Evolutionary conservation across 164 flowering plant genomes (phyloP).

Genomic region (Vitis amurensis): DNA sequence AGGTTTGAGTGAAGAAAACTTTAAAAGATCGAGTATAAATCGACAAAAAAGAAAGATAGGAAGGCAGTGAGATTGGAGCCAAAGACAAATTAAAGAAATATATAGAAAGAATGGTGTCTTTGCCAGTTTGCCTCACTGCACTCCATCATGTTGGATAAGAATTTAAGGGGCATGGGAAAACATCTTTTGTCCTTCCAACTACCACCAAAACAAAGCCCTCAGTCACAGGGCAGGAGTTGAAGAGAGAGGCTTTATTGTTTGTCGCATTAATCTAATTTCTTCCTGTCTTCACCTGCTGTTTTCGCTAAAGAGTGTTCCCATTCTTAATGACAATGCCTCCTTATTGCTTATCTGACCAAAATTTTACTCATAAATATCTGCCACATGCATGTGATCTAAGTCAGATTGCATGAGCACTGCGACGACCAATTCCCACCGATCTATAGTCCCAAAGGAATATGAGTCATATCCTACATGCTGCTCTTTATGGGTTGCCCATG

Average conservation of each 20-base stretch:
- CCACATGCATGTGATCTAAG: slow-evolving; percentile 11
- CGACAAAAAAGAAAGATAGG: not conserved
- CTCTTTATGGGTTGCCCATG: too few species aligned
- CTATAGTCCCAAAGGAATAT: too few species aligned
- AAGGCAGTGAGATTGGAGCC: not conserved
- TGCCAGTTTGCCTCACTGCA: slow-evolving; percentile 3
- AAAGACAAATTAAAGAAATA: slow-evolving; percentile 3
- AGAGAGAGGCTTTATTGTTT: slow-evolving; percentile 11
- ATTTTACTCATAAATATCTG: slow-evolving; percentile 4
- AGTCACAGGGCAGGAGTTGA: slow-evolving; percentile 10
- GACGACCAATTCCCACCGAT: too few species aligned
- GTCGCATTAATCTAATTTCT: slow-evolving; percentile 1
- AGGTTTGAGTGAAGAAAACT: too few species aligned
- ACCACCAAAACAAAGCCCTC: slow-evolving; percentile 30
- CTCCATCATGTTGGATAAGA: slow-evolving; percentile 36
- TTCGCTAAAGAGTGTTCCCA: slow-evolving; percentile 21
- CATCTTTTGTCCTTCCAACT: slow-evolving; percentile 29
- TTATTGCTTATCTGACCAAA: slow-evolving; percentile 10
- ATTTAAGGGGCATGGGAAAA: slow-evolving; percentile 28
- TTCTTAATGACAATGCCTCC: slow-evolving; percentile 20
- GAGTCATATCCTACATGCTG: too few species aligned
- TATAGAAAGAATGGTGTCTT: not conserved
- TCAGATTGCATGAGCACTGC: slow-evolving; percentile 3
- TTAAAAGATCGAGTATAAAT: too few species aligned
- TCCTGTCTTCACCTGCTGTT: slow-evolving; percentile 14